phyloP scores from a whole-genome alignment of 2,329 filamentous ascomycete species.

The Neophaeococcomyces aloes region DNA sequence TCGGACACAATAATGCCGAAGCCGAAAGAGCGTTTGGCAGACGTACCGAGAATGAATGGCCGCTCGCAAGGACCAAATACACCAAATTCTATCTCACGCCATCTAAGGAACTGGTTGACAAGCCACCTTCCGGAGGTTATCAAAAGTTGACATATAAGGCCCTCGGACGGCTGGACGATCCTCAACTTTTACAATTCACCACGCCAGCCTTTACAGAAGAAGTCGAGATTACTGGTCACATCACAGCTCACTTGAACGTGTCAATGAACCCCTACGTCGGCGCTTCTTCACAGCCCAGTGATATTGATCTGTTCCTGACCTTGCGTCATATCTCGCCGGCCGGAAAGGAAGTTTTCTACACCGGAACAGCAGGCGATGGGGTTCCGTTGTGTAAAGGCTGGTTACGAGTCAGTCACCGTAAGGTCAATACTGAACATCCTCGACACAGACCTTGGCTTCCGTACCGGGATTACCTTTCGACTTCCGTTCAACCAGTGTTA shows the following conservation, averaged over 20 bases:
- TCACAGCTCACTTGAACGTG: conserved; percentile 51
- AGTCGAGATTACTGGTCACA: conserved; percentile 59
- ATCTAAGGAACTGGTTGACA: too few species aligned
- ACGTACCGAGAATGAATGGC: conserved; percentile 54
- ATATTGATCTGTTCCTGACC: conserved; percentile 46
- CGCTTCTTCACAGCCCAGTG: conserved; percentile 33
- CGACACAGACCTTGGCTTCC: conserved; percentile 38
- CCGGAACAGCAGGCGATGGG: conserved; percentile 45
- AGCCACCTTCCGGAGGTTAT: conserved; percentile 32
- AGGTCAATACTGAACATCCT: conserved; percentile 35
- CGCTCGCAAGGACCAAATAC: conserved; percentile 55
- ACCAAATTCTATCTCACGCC: conserved; percentile 50
- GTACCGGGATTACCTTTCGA: conserved; percentile 41
- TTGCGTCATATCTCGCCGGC: conserved; percentile 40
- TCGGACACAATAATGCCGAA: conserved; percentile 54
- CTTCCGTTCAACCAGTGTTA: conserved; percentile 38
- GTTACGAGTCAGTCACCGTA: conserved; percentile 44
- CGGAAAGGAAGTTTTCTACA: conserved; percentile 45
- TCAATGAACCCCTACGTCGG: conserved; percentile 30
- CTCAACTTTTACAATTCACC: conserved; percentile 47
- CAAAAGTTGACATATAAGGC: conserved; percentile 45
- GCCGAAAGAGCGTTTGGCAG: conserved; percentile 47
- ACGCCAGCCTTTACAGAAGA: conserved; percentile 50
- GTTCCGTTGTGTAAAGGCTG: conserved; percentile 46
- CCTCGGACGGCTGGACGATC: conserved; percentile 46